Evolutionary conservation across 371 early-diverging fungal genomes (phyloP), one percentile per base, ranked within the genome.

Genomic region (Dichotomocladium elegans): DNA sequence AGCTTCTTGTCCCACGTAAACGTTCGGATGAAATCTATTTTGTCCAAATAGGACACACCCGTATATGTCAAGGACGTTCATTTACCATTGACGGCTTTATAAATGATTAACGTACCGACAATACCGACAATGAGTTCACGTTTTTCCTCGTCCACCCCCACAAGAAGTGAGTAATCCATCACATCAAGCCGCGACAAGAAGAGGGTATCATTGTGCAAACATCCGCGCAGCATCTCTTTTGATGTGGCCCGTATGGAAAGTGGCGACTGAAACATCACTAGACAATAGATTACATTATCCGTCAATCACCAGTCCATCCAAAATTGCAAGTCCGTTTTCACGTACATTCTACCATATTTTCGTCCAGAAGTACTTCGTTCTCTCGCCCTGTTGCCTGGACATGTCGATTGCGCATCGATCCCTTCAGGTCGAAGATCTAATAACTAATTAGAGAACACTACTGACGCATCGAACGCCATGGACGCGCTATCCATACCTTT

Each of bases 1-100:
- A 98, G 63, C 61, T 90, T 90, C 72, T 96, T 98, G 67, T 95
- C 95, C 96, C 96, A 96, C 0, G 97, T 98, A 63, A 92, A 98
- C 0, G 95, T 92, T 26, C 97, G 85, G 44, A 97, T 95, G 66
- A 93, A 96, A 64, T 98, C 98, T 83, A 43, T 25, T 19, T 34
- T 34, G 35, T 35, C 10, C n/a, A n/a, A 5, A 37, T 37, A 15
- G 17, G 5, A 2, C 37, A 37, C 11, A 4, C 4, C 26, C n/a
- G 25, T 14, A 1, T 40, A 4, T 0, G 4, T 3, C 6, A 2
- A 41, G 17, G n/a, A n/a, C n/a, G n/a, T n/a, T n/a, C n/a, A n/a
- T n/a, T n/a, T n/a, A n/a, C n/a, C n/a, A n/a, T n/a, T n/a, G n/a
- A n/a, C n/a, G n/a, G 12, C 15, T 37, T 37, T 37, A 3, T 37